Conservation (phyloP, 176 grass and related monocot species). For the Zoysia pacifica region DNA sequence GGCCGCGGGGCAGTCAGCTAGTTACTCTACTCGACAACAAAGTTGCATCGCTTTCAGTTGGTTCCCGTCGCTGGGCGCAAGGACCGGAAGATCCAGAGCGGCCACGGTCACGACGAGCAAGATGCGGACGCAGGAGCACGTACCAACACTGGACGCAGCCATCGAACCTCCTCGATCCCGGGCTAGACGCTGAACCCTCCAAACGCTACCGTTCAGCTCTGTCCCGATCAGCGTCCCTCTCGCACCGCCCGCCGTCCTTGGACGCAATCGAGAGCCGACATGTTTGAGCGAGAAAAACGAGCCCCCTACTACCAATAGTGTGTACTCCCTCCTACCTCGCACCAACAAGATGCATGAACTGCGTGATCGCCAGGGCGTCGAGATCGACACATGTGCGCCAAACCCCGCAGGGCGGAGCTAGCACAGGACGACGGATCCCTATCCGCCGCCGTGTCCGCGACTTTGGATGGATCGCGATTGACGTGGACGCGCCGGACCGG, state of each 20-base stretch:
- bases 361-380: constrained; percentile 31
- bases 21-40: too few species aligned
- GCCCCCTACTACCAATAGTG: not conserved
- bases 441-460: not conserved
- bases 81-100: not conserved
- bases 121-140: not conserved
- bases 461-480: constrained; percentile 4
- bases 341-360: not conserved
- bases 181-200: not conserved
- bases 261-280: constrained; percentile 43
- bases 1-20: too few species aligned
- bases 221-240: constrained; percentile 19
- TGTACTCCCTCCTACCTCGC: not conserved
- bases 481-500: constrained; percentile 15
- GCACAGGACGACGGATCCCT: not conserved
- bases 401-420: not conserved
- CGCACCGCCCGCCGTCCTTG: constrained; percentile 14
- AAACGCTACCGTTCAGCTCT: constrained; percentile 33
- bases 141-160: constrained; percentile 13
- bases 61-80: not conserved
- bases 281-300: constrained; percentile 22
- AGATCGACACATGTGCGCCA: not conserved
- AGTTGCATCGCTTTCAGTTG: not conserved
- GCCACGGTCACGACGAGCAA: constrained; percentile 3
- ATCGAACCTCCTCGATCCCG: constrained; percentile 13